phyloP scores from a whole-genome alignment of 768 basidiomycete genomes.

The Termitomyces sp. region DNA sequence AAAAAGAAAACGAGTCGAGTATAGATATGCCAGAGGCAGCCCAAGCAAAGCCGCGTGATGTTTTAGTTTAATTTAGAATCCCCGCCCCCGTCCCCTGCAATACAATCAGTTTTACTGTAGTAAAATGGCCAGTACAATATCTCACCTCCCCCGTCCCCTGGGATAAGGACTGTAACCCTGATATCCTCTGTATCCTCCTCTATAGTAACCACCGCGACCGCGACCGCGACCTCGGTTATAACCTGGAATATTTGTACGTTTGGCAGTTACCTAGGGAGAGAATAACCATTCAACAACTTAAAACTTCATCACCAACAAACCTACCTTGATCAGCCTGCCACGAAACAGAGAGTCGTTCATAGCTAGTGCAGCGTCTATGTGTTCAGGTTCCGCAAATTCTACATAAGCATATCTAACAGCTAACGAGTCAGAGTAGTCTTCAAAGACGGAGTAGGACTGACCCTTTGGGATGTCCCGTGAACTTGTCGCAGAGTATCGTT shows the following conservation, averaged over 20 bases:
- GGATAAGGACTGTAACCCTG: conserved; percentile 61
- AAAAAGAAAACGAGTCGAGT: conserved; percentile 4
- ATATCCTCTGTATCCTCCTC: conserved; percentile 47
- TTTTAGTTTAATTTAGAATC: conserved; percentile 40
- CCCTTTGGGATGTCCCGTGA: conserved; percentile 99
- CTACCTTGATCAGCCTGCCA: conserved; percentile 87
- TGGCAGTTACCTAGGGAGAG: conserved; percentile 75
- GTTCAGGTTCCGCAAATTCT: conserved; percentile 92
- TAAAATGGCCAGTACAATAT: neutral
- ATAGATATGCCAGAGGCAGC: conserved; percentile 9
- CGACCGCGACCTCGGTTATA: conserved; percentile 83
- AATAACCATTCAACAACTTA: neutral
- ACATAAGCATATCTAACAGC: conserved; percentile 90
- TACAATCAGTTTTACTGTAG: neutral
- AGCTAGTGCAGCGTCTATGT: conserved; percentile 86
- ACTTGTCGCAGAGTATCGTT: conserved; percentile 99
- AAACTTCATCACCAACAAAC: neutral
- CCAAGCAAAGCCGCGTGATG: neutral
- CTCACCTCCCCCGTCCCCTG: conserved; percentile 73
- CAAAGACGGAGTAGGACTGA: conserved; percentile 25
- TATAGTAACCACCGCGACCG: conserved; percentile 53
- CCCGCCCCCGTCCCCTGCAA: conserved; percentile 56
- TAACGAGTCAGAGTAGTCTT: neutral
- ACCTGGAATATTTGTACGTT: conserved; percentile 94
- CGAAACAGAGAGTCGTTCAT: conserved; percentile 97